Evolutionary conservation across 2,329 filamentous ascomycete species (phyloP), one percentile per base, ranked within the genome.

Genomic region (Sporothrix mexicana): DNA sequence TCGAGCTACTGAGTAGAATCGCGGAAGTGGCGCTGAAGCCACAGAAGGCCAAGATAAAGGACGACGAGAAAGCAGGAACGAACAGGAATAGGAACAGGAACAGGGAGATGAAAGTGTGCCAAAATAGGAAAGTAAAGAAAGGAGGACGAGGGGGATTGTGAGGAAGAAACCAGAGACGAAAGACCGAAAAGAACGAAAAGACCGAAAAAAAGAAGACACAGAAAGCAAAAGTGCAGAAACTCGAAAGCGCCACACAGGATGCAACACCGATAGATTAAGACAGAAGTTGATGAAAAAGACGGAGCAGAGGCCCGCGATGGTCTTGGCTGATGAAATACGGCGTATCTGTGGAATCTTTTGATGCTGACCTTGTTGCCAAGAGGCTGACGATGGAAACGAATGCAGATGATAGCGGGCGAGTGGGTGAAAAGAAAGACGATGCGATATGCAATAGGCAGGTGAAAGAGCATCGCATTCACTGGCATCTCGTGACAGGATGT

Each of bases 1-100:
- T 68, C 66, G 53, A 53, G 66, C 66, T 53, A n/a, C n/a, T n/a
- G n/a, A n/a, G n/a, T n/a, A 68, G 17, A 25, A 30, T 25, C 47
- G 10, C 25, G 66, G 47, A 53, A 68, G 47, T 41, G 47, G 47
- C 64, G 64, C 25, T 41, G 10, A 3, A 6, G 36, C 47, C 15
- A 8, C 30, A 55, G 8, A 70, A 61, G 41, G 41, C 6, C 36
- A 17, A 57, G 51, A 36, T 55, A 25, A 15, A 20, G 15, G 20
- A 17, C 61, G 13, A 45, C 36, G 23, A 45, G 30, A 17, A 36
- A 13, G 15, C 6, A 43, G 55, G 25, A 69, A n/a, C 17, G n/a
- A 57, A 23, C 30, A 36, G 30, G 30, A 57, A 23, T 7, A 36
- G 30, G 30, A 36, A 36, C 30, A 36, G n/a, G 10, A 69, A 41